Evolutionary conservation across 495 filamentous ascomycete species (phyloP).

Genomic region (Lineolata rhizophorae): DNA sequence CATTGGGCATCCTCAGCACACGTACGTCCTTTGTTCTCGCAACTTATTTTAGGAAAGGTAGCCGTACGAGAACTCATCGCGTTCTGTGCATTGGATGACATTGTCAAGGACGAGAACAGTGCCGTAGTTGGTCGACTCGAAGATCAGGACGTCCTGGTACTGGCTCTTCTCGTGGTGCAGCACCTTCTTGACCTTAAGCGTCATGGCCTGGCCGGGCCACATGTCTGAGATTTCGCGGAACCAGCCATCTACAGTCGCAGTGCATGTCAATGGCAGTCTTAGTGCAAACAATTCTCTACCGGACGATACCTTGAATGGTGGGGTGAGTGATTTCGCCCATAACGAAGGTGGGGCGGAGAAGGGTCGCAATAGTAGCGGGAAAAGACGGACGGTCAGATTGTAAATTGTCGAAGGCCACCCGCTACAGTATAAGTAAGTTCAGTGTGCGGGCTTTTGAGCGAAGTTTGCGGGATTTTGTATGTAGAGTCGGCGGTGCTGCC

Average conservation of each 20-base stretch:
- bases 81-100: slow-evolving; percentile 94
- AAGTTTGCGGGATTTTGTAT: no score
- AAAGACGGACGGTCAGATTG: no score
- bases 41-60: slow-evolving; percentile 8
- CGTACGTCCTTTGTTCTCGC: background rate
- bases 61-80: slow-evolving; percentile 79
- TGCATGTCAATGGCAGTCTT: background rate
- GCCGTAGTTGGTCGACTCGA: slow-evolving; percentile 90
- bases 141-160: slow-evolving; percentile 97
- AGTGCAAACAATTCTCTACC: background rate
- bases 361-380: no score
- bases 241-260: slow-evolving; percentile 63
- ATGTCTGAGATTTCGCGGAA: slow-evolving; percentile 94
- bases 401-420: no score
- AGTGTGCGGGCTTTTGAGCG: no score
- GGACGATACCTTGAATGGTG: slow-evolving; percentile 35
- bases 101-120: slow-evolving; percentile 97
- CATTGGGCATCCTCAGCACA: slow-evolving; percentile 1
- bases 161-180: slow-evolving; percentile 97
- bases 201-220: slow-evolving; percentile 99
- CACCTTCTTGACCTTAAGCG: slow-evolving; percentile 88
- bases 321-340: slow-evolving; percentile 31
- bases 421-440: no score
- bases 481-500: no score
- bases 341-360: slow-evolving; percentile 1